Base-by-base conservation (phyloP, 768 basidiomycete genomes). In the Collybia mongolica region DNA sequence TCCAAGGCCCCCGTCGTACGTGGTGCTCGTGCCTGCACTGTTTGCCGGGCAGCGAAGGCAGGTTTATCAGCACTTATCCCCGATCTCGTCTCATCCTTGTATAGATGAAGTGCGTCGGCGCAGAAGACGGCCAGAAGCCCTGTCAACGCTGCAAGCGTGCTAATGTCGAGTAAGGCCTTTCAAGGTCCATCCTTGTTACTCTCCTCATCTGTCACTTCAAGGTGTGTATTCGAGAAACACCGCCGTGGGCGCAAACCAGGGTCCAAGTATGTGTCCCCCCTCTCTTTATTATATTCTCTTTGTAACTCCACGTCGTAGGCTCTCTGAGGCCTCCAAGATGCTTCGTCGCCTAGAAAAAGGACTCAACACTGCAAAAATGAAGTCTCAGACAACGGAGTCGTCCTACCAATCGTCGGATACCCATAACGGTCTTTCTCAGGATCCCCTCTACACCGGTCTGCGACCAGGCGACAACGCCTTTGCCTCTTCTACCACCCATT, bases 81-180 rank as follows among this genome's bases (percentile, higher is more conserved):
- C 43, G 50, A 51, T 51, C 40, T 23, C 48, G 35, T 43, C 48
- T 67, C 51, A 63, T 53, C 41, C 39, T 47, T 29, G 44, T 45
- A 39, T 57, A 93, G 90, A 93, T 93, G 90, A 91, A 92, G 67
- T 93, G 90, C 60, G 90, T 93, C 52, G 90, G 89, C 39, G 87
- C 91, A 44, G 90, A 93, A 64, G 90, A 93, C 60, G 89, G 90
- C 52, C 76, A 82, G 54, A 84, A 83, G 59, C 82, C 80, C 24
- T 93, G 90, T 64, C 89, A 93, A 65, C 85, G 90, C 44, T 93
- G 90, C 71, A 86, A 82, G 63, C 85, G 90, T 52, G 83, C 88
- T 28, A 86, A 85, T 56, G 81, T 83, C 44, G 83, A 89, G 87
- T 87, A 65, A 54, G 82, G 75, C 46, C 36, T 40, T 51, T 49